Evolutionary conservation across 2,329 filamentous ascomycete species (phyloP), one percentile per base, ranked within the genome.

Genomic region (Orbilia quercus): DNA sequence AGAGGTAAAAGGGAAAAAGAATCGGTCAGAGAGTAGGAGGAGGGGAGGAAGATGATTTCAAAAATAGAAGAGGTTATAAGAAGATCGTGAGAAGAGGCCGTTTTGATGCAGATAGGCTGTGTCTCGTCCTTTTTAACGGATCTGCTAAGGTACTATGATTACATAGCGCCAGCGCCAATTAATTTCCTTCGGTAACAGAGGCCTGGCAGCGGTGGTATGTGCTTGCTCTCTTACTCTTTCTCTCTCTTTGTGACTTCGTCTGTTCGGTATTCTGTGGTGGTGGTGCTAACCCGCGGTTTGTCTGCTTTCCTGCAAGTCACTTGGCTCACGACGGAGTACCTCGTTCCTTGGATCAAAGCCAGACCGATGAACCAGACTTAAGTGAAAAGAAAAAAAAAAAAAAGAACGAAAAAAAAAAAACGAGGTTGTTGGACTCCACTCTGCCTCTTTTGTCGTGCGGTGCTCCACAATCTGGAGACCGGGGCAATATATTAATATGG

Each of bases 381-480:
- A n/a, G n/a, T n/a, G n/a, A n/a, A n/a, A n/a, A n/a, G n/a, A n/a
- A n/a, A 71, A 44, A 22, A 70, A 63, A 65, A 9, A 4, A 9
- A 4, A 31, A 31, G 9, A 31, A 31, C 4, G 9, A 31, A 71
- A 34, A 31, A 70, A 63, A 57, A 71, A 70, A 71, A 71, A 71
- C 66, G 66, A 71, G 66, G 58, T 71, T 67, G 66, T 62, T 63
- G 42, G 66, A 63, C 66, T 71, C 66, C 66, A 71, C 66, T 71
- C 66, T n/a, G n/a, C 40, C 58, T 71, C 66, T 71, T 63, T 63
- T 31, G 59, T 48, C 58, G 45, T 58, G 31, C 48, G 55, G 34
- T 71, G 66, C 66, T 71, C 66, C 66, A 71, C 66, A 71, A 63
- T 64, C 66, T 71, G 66, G 58, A 71, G 66, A 71, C 66, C 58